These are phyloP conservation scores for Kodamaea alishanica DNA, from an alignment of 1,139 yeast species.

Conservation along the genomic window DNA sequence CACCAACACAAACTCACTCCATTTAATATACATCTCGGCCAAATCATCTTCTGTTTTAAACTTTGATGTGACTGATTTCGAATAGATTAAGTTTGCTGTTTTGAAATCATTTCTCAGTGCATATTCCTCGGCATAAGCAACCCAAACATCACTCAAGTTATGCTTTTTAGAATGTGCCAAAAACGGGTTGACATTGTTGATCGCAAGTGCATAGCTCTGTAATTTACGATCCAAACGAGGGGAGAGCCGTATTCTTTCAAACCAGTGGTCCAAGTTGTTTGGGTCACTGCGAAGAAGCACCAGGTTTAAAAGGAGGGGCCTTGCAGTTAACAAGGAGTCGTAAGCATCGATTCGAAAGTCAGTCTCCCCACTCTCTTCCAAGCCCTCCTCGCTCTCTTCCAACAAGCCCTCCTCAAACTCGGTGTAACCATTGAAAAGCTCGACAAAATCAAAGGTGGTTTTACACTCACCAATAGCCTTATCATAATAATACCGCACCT, in stretches of 20 bases:
- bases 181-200: constrained; percentile 63
- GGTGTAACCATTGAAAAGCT: constrained; percentile 59
- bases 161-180: constrained; percentile 37
- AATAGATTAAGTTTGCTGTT: constrained; percentile 61
- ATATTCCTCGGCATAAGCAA: constrained; percentile 63
- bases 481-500: constrained; percentile 48
- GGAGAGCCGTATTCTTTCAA: constrained; percentile 50
- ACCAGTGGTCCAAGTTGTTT: constrained; percentile 67
- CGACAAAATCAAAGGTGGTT: constrained; percentile 61
- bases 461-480: constrained; percentile 43
- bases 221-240: constrained; percentile 40
- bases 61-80: constrained; percentile 70
- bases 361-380: constrained; percentile 19
- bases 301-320: constrained; percentile 61
- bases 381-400: constrained; percentile 7
- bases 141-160: constrained; percentile 60
- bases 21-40: constrained; percentile 62
- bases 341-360: constrained; percentile 48
- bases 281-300: constrained; percentile 60
- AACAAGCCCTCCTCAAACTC: constrained; percentile 58
- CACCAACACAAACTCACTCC: constrained; percentile 64
- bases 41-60: constrained; percentile 60
- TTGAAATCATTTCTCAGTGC: constrained; percentile 50
- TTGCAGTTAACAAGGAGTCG: constrained; percentile 52
- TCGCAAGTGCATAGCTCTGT: constrained; percentile 61